These are phyloP conservation scores for Podaxis rugospora DNA, from an alignment of 768 basidiomycete species.

Conservation along the genomic window DNA sequence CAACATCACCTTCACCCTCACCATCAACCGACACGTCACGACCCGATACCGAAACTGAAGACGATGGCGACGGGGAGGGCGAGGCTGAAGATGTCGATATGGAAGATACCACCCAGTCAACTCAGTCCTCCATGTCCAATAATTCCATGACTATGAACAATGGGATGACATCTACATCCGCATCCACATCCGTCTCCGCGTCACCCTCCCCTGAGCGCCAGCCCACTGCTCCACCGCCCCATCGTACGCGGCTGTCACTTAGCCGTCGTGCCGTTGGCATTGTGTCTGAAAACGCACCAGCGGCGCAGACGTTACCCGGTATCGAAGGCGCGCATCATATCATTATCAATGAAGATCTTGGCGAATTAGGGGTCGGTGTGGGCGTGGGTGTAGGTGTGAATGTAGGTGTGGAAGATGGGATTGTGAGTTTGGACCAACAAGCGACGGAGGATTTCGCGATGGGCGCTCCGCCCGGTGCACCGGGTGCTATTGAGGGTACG, in stretches of 20 bases:
- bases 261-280: slow-evolving; percentile 34
- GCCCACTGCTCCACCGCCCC: slow-evolving; percentile 16
- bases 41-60: slow-evolving; percentile 76
- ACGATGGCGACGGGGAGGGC: slow-evolving; percentile 66
- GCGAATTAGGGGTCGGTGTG: slow-evolving; percentile 17
- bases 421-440: slow-evolving; percentile 57
- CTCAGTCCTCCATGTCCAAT: background rate
- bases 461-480: slow-evolving; percentile 88
- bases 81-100: slow-evolving; percentile 52
- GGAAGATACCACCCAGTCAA: slow-evolving; percentile 21
- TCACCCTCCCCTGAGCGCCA: slow-evolving; percentile 30
- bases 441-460: slow-evolving; percentile 87
- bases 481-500: slow-evolving; percentile 59
- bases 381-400: slow-evolving; percentile 30
- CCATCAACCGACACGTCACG: slow-evolving; percentile 44
- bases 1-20: slow-evolving; percentile 33
- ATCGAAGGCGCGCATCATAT: slow-evolving; percentile 27
- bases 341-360: slow-evolving; percentile 36
- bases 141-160: background rate
- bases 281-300: slow-evolving; percentile 31
- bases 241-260: slow-evolving; percentile 17
- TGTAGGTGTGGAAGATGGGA: slow-evolving; percentile 68
- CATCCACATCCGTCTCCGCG: slow-evolving; percentile 24
- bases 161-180: slow-evolving; percentile 22
- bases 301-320: slow-evolving; percentile 20